These are phyloP conservation scores for Pyrenula massariospora DNA, from an alignment of 495 filamentous ascomycete genomes.

Conservation along the genomic window DNA sequence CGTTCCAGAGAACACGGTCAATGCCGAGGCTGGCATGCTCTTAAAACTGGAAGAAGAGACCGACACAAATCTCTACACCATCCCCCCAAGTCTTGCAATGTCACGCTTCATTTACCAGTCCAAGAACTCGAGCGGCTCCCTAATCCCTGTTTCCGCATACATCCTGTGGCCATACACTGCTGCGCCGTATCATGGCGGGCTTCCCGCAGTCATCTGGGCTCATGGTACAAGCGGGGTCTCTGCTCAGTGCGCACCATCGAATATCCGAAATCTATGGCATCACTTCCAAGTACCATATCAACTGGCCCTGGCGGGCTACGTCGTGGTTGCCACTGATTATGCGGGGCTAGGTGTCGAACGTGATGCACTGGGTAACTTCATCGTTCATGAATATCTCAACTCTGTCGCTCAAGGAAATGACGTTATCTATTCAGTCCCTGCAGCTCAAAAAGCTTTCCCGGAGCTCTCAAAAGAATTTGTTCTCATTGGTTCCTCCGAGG, in stretches of 20 bases:
- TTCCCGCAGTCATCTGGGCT: conserved; percentile 36
- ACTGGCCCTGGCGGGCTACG: conserved; percentile 36
- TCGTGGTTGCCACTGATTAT: conserved; percentile 44
- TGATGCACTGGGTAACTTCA: conserved; percentile 18
- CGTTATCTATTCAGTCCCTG: conserved; percentile 27
- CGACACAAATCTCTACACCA: conserved; percentile 12
- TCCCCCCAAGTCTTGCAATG: conserved; percentile 19
- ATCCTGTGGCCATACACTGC: neutral
- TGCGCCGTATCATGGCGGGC: conserved; percentile 1
- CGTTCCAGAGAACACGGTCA: conserved; percentile 1
- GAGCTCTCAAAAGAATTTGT: conserved; percentile 24
- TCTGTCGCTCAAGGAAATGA: conserved; percentile 25
- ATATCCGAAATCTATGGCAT: conserved; percentile 33
- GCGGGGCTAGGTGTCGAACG: conserved; percentile 37
- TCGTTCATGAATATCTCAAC: conserved; percentile 29
- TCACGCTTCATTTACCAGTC: conserved; percentile 34
- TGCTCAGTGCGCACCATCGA: conserved; percentile 29
- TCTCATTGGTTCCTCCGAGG: conserved; percentile 35
- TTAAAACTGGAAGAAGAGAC: conserved; percentile 21
- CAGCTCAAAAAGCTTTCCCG: conserved; percentile 27
- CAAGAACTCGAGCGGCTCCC: conserved; percentile 23
- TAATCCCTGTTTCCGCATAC: conserved; percentile 29
- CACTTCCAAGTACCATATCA: conserved; percentile 27
- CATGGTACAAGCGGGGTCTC: conserved; percentile 41
- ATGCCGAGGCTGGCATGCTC: conserved; percentile 12